These are phyloP conservation scores for Rhypophila decipiens DNA, from an alignment of 495 filamentous ascomycete genomes.

Conservation along the genomic window DNA sequence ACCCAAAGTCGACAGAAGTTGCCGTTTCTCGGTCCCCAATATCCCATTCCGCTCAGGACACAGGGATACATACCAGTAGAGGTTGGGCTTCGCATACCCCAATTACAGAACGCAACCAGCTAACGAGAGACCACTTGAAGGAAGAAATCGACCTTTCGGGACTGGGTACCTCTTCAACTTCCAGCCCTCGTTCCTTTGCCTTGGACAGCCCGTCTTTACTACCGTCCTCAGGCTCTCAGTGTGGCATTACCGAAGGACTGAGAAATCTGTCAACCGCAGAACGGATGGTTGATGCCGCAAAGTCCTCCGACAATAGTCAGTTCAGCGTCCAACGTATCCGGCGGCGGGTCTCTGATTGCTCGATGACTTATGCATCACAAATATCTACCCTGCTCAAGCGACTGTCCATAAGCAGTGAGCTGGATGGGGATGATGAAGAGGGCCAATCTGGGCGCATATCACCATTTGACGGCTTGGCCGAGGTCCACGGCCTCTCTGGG, in stretches of 20 bases:
- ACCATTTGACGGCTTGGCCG: slow-evolving; percentile 4
- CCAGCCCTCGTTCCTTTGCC: background rate
- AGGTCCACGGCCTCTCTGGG: slow-evolving; percentile 18
- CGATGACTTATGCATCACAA: slow-evolving; percentile 19
- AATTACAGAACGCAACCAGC: no score
- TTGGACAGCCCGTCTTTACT: slow-evolving; percentile 1
- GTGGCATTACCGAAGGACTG: background rate
- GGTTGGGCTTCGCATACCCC: no score
- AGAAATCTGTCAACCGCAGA: slow-evolving; percentile 3
- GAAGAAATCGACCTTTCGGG: background rate
- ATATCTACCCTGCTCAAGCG: slow-evolving; percentile 17
- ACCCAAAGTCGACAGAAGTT: slow-evolving; percentile 5
- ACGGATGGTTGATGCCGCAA: slow-evolving; percentile 1
- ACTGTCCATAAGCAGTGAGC: slow-evolving; percentile 17
- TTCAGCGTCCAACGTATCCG: slow-evolving; percentile 10
- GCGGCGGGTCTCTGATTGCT: slow-evolving; percentile 21
- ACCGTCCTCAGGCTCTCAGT: background rate
- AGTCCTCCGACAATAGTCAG: slow-evolving; percentile 1
- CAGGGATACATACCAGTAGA: no score
- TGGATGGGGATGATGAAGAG: slow-evolving; percentile 11
- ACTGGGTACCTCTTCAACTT: background rate
- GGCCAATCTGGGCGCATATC: background rate
- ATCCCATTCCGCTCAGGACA: no score
- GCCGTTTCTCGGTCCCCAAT: background rate
- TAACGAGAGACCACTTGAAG: background rate